Base-by-base conservation (phyloP, 1,284 basidiomycete species). In the Marasmius tenuissimus region DNA sequence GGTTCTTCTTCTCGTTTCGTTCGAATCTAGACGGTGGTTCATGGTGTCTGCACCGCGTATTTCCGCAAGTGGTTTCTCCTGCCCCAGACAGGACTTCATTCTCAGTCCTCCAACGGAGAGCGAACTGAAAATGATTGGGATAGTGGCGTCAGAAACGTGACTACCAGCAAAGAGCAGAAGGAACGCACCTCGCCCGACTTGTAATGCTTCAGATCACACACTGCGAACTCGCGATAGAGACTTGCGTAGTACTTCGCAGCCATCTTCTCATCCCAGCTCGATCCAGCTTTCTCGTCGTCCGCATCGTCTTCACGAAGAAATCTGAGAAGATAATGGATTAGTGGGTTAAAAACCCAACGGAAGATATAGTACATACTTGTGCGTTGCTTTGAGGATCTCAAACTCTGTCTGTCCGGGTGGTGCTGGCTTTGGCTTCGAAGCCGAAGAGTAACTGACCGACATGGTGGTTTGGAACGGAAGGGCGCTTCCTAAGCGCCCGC, bases 171-270 rank as follows among this genome's bases (percentile, higher is more conserved):
- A 27, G 27, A 42, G 42, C 48, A 34, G 20, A n/a, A 48, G 34
- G 35, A 20, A 73, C 79, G 65, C 63, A 94, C 92, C 63, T 91
- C 89, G n/a, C 93, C 92, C 0, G 91, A 89, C 76, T 95, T 96
- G 81, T 92, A 97, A 72, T 97, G 95, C 76, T 97, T 97, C 65
- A 97, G 78, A 75, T 97, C 93, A 71, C 95, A 94, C 51, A 97
- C 80, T 0, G 94, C 94, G 71, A 90, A 97, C 75, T 98, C 95
- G 63, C 93, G 89, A 72, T 94, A 97, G 6, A 97, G 83, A 67
- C 79, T 91, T 14, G 83, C 79, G 69, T 97, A 96, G 77, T 96
- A 97, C 68, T 94, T 95, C 64, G 84, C 81, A 0, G 95, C 94
- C 9, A 97, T 81, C 65, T 87, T 82, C 56, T 94, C 92, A 69